Conservation (phyloP, 1,139 yeast genomes). For the Insectozyma bohioensis region DNA sequence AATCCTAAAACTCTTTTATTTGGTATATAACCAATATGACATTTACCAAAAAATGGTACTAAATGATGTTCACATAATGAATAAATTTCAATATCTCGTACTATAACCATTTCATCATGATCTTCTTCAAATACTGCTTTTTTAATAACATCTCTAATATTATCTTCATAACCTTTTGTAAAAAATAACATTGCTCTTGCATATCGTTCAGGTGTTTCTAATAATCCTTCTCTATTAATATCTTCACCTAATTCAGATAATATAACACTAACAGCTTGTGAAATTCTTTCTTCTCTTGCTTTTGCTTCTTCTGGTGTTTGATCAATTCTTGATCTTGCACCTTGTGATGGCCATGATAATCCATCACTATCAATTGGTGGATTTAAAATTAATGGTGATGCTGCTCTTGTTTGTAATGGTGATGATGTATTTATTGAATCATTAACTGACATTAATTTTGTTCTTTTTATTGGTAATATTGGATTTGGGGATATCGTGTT, state of each 20-base stretch:
- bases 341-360: slow-evolving; percentile 90
- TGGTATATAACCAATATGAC: slow-evolving; percentile 95
- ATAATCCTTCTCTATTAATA: slow-evolving; percentile 78
- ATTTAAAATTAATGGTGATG: slow-evolving; percentile 77
- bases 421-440: slow-evolving; percentile 5
- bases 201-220: slow-evolving; percentile 93
- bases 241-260: slow-evolving; percentile 91
- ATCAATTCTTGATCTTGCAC: slow-evolving; percentile 75
- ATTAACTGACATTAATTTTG: slow-evolving; percentile 19
- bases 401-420: slow-evolving; percentile 74
- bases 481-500: too few relatives aligned
- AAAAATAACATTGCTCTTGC: slow-evolving; percentile 95
- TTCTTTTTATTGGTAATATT: slow-evolving; percentile 24
- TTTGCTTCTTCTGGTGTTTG: slow-evolving; percentile 61
- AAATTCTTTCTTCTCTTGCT: slow-evolving; percentile 70
- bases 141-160: slow-evolving; percentile 85
- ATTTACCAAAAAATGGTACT: slow-evolving; percentile 96
- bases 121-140: slow-evolving; percentile 97
- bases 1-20: slow-evolving; percentile 92
- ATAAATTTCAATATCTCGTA: slow-evolving; percentile 87
- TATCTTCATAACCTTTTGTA: slow-evolving; percentile 96
- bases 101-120: slow-evolving; percentile 98
- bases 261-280: slow-evolving; percentile 81
- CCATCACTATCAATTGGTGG: slow-evolving; percentile 92
- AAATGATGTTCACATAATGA: slow-evolving; percentile 96